phyloP scores from a whole-genome alignment of 768 basidiomycete genomes.

The Mrakia hoshinonis region DNA sequence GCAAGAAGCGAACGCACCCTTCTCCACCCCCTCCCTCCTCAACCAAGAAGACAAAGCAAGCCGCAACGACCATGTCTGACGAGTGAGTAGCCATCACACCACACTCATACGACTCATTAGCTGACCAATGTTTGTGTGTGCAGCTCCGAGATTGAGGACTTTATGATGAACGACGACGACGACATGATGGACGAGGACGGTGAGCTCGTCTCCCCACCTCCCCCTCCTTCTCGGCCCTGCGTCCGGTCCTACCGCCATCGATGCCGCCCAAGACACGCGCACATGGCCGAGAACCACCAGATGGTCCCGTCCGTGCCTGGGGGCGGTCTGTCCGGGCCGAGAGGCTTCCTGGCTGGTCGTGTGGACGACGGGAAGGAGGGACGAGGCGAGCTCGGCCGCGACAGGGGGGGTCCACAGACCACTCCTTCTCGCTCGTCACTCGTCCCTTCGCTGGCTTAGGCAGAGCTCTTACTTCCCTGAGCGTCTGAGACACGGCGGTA shows the following conservation, averaged over 20 bases:
- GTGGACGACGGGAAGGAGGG: too few relatives aligned
- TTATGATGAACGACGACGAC: conserved; percentile 20
- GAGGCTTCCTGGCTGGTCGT: too few relatives aligned
- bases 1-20: background rate
- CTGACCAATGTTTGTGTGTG: background rate
- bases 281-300: too few relatives aligned
- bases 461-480: too few relatives aligned
- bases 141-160: conserved; percentile 23
- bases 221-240: background rate
- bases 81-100: background rate
- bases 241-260: too few relatives aligned
- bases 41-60: background rate
- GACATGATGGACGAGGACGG: conserved; percentile 19
- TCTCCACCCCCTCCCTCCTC: background rate
- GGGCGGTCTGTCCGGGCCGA: too few relatives aligned
- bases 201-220: background rate
- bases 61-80: conserved; percentile 18
- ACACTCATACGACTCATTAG: background rate
- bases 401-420: too few relatives aligned
- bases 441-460: too few relatives aligned
- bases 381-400: too few relatives aligned
- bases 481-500: background rate
- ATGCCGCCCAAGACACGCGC: too few relatives aligned
- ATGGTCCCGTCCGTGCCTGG: too few relatives aligned
- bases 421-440: too few relatives aligned